These are phyloP conservation scores for Pinus taeda DNA, from an alignment of 75 land plant genomes.

Conservation along the genomic window DNA sequence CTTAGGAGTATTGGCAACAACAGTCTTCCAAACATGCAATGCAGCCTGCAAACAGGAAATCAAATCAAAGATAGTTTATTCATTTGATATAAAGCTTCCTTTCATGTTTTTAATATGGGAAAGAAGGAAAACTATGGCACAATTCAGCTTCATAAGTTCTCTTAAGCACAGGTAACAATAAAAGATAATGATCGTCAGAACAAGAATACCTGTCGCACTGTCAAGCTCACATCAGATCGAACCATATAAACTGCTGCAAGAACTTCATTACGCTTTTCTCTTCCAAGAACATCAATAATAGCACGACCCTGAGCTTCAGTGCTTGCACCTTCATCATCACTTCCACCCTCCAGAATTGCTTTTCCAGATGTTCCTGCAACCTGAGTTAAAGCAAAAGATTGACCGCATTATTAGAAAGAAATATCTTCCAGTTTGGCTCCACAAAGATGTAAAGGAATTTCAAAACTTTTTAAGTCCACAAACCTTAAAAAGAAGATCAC, in stretches of 20 bases:
- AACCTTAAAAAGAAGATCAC: conserved; percentile 16
- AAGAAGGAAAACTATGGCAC: not conserved
- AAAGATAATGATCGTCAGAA: not conserved
- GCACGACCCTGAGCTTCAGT: conserved; percentile 99
- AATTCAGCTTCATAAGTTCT: not conserved
- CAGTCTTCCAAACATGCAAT: conserved; percentile 98
- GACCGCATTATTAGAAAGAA: not conserved
- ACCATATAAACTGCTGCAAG: conserved; percentile 99
- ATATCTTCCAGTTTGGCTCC: not conserved
- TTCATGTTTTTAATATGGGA: not conserved
- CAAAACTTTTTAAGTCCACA: not conserved
- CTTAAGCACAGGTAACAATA: not conserved
- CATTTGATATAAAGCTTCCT: conserved; percentile 3
- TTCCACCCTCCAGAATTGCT: conserved; percentile 96
- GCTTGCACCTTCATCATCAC: conserved; percentile 99
- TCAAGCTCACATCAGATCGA: conserved; percentile 87
- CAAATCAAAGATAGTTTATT: not conserved
- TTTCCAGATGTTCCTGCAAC: conserved; percentile 87
- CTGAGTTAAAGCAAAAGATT: conserved; percentile 27
- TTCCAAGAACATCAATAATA: conserved; percentile 87
- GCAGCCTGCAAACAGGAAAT: conserved; percentile 63
- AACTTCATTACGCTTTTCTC: conserved; percentile 85
- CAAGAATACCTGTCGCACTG: conserved; percentile 86
- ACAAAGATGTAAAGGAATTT: not conserved
- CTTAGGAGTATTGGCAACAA: conserved; percentile 98